Evolutionary conservation across 768 basidiomycete species (phyloP).

Genomic region (Naganishia randhawae): DNA sequence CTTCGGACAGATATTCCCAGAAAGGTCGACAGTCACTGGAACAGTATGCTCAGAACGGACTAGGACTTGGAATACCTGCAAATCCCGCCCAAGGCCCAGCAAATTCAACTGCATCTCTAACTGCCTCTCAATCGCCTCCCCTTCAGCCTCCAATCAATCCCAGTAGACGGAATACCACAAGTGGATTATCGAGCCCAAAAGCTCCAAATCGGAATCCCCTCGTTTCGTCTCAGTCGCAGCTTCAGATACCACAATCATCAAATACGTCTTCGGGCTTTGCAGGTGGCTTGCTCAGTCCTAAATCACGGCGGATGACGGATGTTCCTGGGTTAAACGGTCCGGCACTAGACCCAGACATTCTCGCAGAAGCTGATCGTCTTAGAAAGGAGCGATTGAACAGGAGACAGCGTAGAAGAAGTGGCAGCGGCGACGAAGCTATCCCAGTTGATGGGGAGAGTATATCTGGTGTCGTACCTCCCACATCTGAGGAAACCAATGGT

Average conservation of each 20-base stretch:
- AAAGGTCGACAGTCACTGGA: neutral
- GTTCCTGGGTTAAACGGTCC: slow-evolving; percentile 47
- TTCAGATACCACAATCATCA: slow-evolving; percentile 7
- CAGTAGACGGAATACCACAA: slow-evolving; percentile 24
- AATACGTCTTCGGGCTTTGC: slow-evolving; percentile 14
- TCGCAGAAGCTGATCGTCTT: slow-evolving; percentile 83
- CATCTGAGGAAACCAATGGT: slow-evolving; percentile 16
- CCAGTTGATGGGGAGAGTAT: neutral
- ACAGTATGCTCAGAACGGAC: slow-evolving; percentile 2
- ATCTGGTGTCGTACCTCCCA: neutral
- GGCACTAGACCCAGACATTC: slow-evolving; percentile 68
- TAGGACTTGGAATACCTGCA: slow-evolving; percentile 3
- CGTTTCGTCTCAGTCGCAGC: slow-evolving; percentile 38
- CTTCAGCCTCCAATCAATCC: slow-evolving; percentile 5
- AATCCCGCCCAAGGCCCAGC: neutral
- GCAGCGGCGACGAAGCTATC: slow-evolving; percentile 8
- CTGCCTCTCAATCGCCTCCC: slow-evolving; percentile 1
- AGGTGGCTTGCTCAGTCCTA: slow-evolving; percentile 17
- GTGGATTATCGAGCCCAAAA: slow-evolving; percentile 9
- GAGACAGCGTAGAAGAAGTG: slow-evolving; percentile 54
- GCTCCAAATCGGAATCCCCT: slow-evolving; percentile 35
- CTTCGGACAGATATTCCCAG: slow-evolving; percentile 9
- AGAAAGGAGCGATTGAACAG: slow-evolving; percentile 71
- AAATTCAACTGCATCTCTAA: neutral
- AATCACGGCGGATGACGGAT: slow-evolving; percentile 30